Base-by-base conservation (phyloP, 768 basidiomycete genomes). In the Pleurotus giganteus region DNA sequence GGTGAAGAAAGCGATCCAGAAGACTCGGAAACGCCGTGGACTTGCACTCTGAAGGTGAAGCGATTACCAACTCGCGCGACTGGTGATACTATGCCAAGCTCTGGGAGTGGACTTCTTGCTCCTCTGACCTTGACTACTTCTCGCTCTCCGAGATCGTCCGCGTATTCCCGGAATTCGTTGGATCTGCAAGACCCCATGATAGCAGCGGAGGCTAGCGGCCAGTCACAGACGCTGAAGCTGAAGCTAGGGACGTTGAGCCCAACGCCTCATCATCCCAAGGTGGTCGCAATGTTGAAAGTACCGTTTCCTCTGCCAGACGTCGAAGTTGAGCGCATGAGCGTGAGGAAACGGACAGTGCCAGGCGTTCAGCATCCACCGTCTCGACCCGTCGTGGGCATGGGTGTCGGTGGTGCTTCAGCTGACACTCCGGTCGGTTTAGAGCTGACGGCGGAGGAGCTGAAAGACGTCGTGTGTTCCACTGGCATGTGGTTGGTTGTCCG, bases 1-100 rank as follows among this genome's bases (percentile, higher is more conserved):
- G 91, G 78, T 0, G 86, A 89, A 13, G 93, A 94, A 42, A 93
- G 90, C 57, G 96, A 98, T 60, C 91, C 94, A 0, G 95, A 98
- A 66, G 96, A 98, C 64, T 92, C 91, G 41, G 95, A 98, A 69
- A 94, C 93, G 21, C 94, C 96, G 0, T 98, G 94, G 94, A 85
- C 87, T 43, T 98, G 95, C 65, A 84, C 83, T n/a, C 76, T 94
- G 59, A 82, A 85, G 57, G 74, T 88, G 29, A 80, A 85, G 19
- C 72, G 81, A 21, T 65, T 76, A 28, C 69, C 61, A 8, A 53
- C 62, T 42, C 6, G 39, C 28, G 49, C 60, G 17, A 54, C 55
- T 17, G 54, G 57, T 34, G 57, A 36, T 5, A 34, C 32, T 34
- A 11, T 47, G n/a, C 12, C 27, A 17, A 27, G 46, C 23, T 6